Evolutionary conservation across 139 green algal genomes (phyloP), one percentile per base, ranked within the genome.

Genomic region (Penium margaritaceum): DNA sequence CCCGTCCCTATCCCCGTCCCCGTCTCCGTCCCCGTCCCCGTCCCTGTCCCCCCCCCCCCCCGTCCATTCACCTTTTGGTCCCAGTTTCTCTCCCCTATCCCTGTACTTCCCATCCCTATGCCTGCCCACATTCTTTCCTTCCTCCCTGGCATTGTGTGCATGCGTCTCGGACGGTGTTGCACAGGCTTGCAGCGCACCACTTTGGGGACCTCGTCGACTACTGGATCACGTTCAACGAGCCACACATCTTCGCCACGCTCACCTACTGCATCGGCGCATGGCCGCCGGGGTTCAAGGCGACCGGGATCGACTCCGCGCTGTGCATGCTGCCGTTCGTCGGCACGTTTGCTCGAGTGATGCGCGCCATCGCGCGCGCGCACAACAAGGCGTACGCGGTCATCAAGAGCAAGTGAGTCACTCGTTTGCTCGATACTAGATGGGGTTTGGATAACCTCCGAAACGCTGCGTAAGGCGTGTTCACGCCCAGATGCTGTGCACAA

Each of bases 141-240:
- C 51, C 51, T 60, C 12, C 51, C 51, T 64, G 5, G 27, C 27
- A 19, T 14, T 21, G 7, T 27, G 24, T 30, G 7, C 55, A 6
- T 30, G n/a, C 9, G 15, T 2, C 55, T 51, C 12, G 41, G 41
- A 21, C 41, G 9, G 41, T 64, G 2, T 7, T 29, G 1, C 33
- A 24, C 70, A 77, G 70, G 44, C 36, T 73, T 24, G 75, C 61
- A 7, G 68, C 43, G 38, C 30, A 63, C 9, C 35, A 63, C 24
- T 80, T 75, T 27, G 75, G 67, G 0, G 53, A 72, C 15, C 35
- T 82, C 7, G 75, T 82, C 19, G 67, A 82, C 36, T 77, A 39
- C 37, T 82, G 58, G 46, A 27, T 75, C 21, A 80, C 61, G n/a
- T 82, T 82, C 75, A 82, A 82, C 64, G 75, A 82, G 68, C 75